A percentile compares a stretch with the other conserved stretches of the same genome.
Conservation (phyloP, 2,329 filamentous ascomycete species). For the Fusarium tupiense region DNA sequence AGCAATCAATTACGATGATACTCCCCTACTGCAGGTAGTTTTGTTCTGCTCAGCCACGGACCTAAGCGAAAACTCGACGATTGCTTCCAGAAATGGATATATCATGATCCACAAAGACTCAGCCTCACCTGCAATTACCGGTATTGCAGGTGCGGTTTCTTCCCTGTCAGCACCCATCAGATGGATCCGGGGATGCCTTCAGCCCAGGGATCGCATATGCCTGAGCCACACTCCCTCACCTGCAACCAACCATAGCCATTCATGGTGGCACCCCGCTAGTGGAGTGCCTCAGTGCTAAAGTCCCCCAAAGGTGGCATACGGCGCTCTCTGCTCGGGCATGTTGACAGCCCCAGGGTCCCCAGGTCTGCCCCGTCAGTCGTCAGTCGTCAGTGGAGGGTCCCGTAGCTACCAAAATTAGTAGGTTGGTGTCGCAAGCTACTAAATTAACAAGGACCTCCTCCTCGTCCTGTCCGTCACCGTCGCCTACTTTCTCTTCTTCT, state of each 20-base stretch:
- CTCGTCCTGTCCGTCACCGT: constrained; percentile 5
- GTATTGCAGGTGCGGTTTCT: not conserved
- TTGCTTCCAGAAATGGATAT: not conserved
- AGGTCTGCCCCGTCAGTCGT: not conserved
- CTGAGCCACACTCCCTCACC: constrained; percentile 12
- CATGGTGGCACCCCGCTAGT: not conserved
- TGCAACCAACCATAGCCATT: constrained; percentile 18
- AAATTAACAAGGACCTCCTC: constrained; percentile 32
- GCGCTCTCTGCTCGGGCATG: constrained; percentile 10
- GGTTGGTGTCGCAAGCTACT: constrained; percentile 28
- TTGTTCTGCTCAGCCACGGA: constrained; percentile 14
- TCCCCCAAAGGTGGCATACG: constrained; percentile 7
- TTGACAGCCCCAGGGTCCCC: constrained; percentile 5
- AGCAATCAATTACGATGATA: not conserved
- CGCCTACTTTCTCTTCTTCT: constrained; percentile 15
- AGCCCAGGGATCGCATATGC: not conserved
- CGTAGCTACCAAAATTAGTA: not conserved
- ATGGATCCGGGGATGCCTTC: constrained; percentile 23
- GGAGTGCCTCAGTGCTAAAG: constrained; percentile 2
- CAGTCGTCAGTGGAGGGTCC: constrained; percentile 13
- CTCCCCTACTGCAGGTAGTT: not conserved
- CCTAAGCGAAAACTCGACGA: constrained; percentile 10
- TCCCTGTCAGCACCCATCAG: constrained; percentile 14
- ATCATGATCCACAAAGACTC: constrained; percentile 17
- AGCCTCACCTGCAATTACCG: constrained; percentile 19